Base-by-base conservation (phyloP, 345 rosid species). In the Balakata baccata region DNA sequence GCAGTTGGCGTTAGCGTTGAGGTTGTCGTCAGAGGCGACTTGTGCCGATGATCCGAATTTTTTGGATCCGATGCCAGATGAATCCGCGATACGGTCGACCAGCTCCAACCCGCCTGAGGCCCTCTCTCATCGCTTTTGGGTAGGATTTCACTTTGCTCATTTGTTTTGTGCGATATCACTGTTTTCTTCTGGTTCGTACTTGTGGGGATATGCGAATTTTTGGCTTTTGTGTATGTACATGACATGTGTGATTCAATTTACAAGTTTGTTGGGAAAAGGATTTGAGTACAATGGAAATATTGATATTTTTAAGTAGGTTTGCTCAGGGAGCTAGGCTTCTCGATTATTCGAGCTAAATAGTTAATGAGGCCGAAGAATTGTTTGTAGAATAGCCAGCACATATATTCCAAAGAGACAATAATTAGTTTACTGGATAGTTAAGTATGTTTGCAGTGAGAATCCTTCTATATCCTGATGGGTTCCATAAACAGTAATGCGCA, bases 91-190 rank as follows among this genome's bases (percentile, higher is more conserved):
- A 29, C 79, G 92, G 80, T 79, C 80, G 6, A 83, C 84, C 23
- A 81, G 85, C 3, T 81, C 88, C 1, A 86, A 86, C 64, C 86
- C 92, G 10, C 84, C 93, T 0, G 98, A 89, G 85, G 86, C 85
- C 5, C 75, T 96, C 54, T 91, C 97, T 6, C 94, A 90, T 87
- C 97, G 98, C 20, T 91, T 91, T 75, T 96, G 99, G 99, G 99
- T 96, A 88, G 10, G 85, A 38, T 64, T 72, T 72, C 20, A 5
- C 60, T 43, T 11, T 59, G 8, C 34, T 71, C 22, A 59, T 29
- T 34, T 47, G 17, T 60, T 53, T 11, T 6, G 57, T 6, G 43
- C 68, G 13, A 39, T 49, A 66, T 67, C 58, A 2, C n/a, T n/a
- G 10, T 41, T 5, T 9, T 66, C 39, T 76, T 71, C 45, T 23